Conservation (phyloP, 2,329 filamentous ascomycete species). For the Pseudogymnoascus sp. region DNA sequence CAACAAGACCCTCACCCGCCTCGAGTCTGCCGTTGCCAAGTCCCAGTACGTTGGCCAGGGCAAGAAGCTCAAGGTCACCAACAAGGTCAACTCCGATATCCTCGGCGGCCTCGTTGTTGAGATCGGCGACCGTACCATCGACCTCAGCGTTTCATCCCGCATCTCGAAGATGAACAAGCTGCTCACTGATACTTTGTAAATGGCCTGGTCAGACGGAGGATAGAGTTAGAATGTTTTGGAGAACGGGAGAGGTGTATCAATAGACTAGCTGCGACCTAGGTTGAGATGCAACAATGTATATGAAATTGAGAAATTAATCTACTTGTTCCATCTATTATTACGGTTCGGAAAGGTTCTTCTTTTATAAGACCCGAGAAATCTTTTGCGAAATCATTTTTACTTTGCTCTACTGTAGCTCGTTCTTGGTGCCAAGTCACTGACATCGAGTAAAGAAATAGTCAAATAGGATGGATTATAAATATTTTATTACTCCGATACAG, state of each 20-base stretch:
- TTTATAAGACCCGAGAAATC: neutral
- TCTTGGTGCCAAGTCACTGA: neutral
- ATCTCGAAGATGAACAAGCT: conserved; percentile 99
- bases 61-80: conserved; percentile 96
- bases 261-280: conserved; percentile 7
- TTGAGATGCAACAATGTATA: conserved; percentile 8
- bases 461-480: neutral
- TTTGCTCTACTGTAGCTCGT: neutral
- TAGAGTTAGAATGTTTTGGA: neutral
- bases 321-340: neutral
- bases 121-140: conserved; percentile 95
- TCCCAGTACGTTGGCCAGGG: conserved; percentile 79
- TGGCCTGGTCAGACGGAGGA: neutral
- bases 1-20: conserved; percentile 71
- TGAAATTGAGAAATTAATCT: conserved; percentile 1
- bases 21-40: conserved; percentile 84
- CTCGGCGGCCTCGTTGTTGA: conserved; percentile 90
- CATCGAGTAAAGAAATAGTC: neutral
- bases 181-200: conserved; percentile 93
- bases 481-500: neutral
- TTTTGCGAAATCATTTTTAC: neutral
- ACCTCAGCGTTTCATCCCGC: conserved; percentile 90
- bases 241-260: conserved; percentile 5
- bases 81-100: conserved; percentile 92
- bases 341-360: neutral